Conservation (phyloP, 176 grass and related monocot genomes). For the Neostapfia colusana region DNA sequence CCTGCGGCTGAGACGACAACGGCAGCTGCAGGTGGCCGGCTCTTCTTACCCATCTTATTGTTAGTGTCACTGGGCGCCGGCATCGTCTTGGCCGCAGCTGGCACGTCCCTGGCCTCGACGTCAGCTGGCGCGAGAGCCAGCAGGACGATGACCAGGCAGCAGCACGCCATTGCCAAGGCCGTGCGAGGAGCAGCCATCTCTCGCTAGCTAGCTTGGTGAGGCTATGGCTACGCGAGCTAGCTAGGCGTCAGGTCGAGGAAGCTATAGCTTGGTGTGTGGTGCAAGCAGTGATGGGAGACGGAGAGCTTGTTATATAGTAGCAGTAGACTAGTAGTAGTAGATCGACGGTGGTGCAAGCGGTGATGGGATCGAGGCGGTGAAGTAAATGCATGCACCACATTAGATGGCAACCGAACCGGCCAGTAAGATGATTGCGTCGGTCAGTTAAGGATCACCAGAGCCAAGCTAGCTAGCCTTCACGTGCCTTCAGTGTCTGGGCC, state of each 20-base stretch:
- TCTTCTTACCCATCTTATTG: background rate
- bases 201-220: too few species aligned
- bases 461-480: too few species aligned
- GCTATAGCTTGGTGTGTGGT: background rate
- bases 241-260: background rate
- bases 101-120: conserved; percentile 25
- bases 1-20: background rate
- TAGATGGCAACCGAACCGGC: too few species aligned
- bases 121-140: background rate
- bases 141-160: background rate
- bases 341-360: background rate
- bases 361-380: conserved; percentile 4
- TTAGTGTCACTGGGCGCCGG: too few species aligned
- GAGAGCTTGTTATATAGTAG: background rate
- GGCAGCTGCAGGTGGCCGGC: background rate
- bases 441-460: too few species aligned
- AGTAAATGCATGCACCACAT: conserved; percentile 8
- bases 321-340: background rate
- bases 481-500: too few species aligned
- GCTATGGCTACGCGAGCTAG: background rate
- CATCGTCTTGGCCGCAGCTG: background rate
- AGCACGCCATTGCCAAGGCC: background rate
- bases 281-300: too few species aligned
- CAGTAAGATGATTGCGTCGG: too few species aligned
- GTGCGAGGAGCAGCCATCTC: background rate